phyloP scores from a whole-genome alignment of 2,329 filamentous ascomycete species.

The Immersiporthe knoxdaviesiana region DNA sequence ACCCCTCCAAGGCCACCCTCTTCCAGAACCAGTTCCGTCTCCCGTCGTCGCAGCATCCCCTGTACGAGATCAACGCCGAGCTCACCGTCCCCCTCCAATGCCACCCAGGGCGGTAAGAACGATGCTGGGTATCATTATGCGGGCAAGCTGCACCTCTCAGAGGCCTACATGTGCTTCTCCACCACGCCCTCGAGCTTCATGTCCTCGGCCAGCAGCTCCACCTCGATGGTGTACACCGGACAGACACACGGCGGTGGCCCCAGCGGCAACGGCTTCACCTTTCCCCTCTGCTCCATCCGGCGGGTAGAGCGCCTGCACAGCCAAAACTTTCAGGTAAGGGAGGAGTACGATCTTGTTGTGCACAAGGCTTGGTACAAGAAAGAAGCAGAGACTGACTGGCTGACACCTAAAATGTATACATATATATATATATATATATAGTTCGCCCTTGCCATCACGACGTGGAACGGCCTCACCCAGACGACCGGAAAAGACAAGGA shows the following conservation, averaged over 20 bases:
- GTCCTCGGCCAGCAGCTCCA: conserved; percentile 75
- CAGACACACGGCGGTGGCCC: conserved; percentile 92
- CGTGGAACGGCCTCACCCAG: conserved; percentile 79
- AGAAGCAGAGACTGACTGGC: background rate
- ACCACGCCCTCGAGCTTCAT: conserved; percentile 89
- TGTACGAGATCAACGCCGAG: conserved; percentile 96
- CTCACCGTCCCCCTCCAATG: conserved; percentile 81
- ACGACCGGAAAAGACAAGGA: conserved; percentile 58
- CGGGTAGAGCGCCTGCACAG: conserved; percentile 92
- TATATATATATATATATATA: too few species aligned
- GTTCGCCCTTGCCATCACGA: conserved; percentile 93
- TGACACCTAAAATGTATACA: too few species aligned
- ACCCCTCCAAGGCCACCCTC: conserved; percentile 87
- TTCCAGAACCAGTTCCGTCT: conserved; percentile 98
- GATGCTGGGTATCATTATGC: conserved; percentile 84
- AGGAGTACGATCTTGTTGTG: too few species aligned
- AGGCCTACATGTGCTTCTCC: conserved; percentile 95
- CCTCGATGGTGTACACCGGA: conserved; percentile 84
- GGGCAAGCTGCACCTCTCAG: conserved; percentile 90
- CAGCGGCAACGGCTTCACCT: conserved; percentile 92
- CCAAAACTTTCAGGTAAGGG: conserved; percentile 73
- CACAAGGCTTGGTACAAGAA: too few species aligned
- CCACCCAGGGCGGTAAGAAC: conserved; percentile 70
- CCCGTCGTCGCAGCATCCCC: conserved; percentile 85
- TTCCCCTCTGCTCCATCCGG: conserved; percentile 88